Evolutionary conservation across 2,329 filamentous ascomycete genomes (phyloP).

Genomic region (Fusarium abutilonis): DNA sequence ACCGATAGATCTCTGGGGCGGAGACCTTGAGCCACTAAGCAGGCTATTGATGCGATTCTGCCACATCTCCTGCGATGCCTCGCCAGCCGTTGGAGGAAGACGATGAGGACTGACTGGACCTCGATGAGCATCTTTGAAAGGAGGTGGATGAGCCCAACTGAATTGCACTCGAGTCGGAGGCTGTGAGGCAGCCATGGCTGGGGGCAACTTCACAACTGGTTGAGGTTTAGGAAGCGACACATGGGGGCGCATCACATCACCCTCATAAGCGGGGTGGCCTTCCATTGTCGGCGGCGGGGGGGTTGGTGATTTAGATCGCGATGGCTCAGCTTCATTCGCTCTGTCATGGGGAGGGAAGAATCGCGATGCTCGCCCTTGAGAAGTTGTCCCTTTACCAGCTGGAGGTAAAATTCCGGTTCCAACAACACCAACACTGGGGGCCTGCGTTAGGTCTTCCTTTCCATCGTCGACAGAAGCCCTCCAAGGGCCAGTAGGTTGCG

Average conservation of each 20-base stretch:
- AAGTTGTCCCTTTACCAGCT: conserved; percentile 48
- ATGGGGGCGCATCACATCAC: conserved; percentile 70
- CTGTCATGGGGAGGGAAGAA: conserved; percentile 68
- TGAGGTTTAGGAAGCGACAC: conserved; percentile 75
- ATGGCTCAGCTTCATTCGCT: conserved; percentile 49
- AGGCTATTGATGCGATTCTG: conserved; percentile 86
- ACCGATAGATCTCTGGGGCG: conserved; percentile 66
- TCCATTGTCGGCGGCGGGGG: conserved; percentile 77
- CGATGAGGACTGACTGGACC: conserved; percentile 38
- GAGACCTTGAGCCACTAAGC: conserved; percentile 73
- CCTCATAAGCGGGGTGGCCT: conserved; percentile 77
- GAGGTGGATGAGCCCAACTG: conserved; percentile 51
- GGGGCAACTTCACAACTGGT: conserved; percentile 84
- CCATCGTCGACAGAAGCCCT: conserved; percentile 46
- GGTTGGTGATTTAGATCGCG: conserved; percentile 67
- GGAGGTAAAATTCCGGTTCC: conserved; percentile 45
- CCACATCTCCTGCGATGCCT: conserved; percentile 66
- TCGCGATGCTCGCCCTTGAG: conserved; percentile 63
- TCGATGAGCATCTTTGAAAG: conserved; percentile 47
- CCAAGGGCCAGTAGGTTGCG: conserved; percentile 46
- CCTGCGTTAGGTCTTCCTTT: conserved; percentile 38
- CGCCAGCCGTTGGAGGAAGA: conserved; percentile 43
- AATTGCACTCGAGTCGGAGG: conserved; percentile 43
- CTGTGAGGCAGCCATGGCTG: conserved; percentile 51
- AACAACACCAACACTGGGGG: conserved; percentile 45